Conservation (phyloP, 495 filamentous ascomycete genomes). For the Penicillium chermesinum region DNA sequence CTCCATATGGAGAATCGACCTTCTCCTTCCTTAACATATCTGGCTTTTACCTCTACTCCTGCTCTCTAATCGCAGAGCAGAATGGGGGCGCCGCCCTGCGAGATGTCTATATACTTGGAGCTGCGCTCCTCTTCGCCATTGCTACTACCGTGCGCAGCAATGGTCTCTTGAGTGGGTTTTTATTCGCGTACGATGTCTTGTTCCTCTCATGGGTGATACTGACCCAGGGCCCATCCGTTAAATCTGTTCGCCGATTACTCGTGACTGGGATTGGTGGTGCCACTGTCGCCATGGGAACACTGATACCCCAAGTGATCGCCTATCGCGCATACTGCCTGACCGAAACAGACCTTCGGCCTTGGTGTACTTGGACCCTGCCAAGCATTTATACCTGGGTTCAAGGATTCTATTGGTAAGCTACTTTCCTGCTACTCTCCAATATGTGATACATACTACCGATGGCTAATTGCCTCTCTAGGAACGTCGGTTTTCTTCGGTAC, state of each 20-base stretch:
- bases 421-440: neutral
- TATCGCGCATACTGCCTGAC: slow-evolving; percentile 64
- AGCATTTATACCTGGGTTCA: slow-evolving; percentile 94
- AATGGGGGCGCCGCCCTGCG: slow-evolving; percentile 18
- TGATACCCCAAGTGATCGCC: slow-evolving; percentile 69
- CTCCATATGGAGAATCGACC: slow-evolving; percentile 76
- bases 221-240: slow-evolving; percentile 21
- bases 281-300: slow-evolving; percentile 58
- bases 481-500: slow-evolving; percentile 81
- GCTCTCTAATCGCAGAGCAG: slow-evolving; percentile 39
- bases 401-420: slow-evolving; percentile 73
- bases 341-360: slow-evolving; percentile 47
- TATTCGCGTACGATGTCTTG: slow-evolving; percentile 58
- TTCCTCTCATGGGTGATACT: slow-evolving; percentile 28
- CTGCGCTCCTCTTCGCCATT: slow-evolving; percentile 64
- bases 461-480: slow-evolving; percentile 46
- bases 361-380: slow-evolving; percentile 67
- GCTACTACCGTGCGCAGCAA: slow-evolving; percentile 80
- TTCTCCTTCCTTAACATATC: slow-evolving; percentile 74
- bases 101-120: slow-evolving; percentile 48
- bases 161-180: slow-evolving; percentile 74
- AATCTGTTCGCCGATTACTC: slow-evolving; percentile 40
- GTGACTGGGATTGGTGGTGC: slow-evolving; percentile 60
- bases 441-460: neutral
- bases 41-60: slow-evolving; percentile 66